Evolutionary conservation across 2,329 filamentous ascomycete genomes (phyloP).

Genomic region (Nemania diffusa): DNA sequence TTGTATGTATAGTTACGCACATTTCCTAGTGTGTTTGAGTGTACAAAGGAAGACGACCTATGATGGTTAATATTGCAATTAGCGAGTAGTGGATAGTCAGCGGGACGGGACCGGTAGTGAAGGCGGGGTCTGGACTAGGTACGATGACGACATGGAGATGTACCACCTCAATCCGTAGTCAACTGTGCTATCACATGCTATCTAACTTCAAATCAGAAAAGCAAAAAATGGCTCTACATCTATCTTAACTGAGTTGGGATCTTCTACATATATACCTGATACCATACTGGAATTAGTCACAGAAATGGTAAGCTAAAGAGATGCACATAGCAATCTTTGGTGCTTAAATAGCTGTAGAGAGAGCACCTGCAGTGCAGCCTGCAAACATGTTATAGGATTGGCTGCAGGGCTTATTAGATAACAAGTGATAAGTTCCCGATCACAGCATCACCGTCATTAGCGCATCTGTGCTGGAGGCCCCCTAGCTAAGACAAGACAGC

Average conservation of each 20-base stretch:
- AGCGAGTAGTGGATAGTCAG: neutral
- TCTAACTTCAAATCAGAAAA: too few species aligned
- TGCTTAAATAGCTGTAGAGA: neutral
- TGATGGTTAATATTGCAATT: neutral
- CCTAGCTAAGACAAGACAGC: constrained; percentile 3
- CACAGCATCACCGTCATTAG: neutral
- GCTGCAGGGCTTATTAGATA: constrained; percentile 15
- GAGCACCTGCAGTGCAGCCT: neutral
- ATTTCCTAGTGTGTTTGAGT: neutral
- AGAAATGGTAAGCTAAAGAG: neutral
- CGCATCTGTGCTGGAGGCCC: constrained; percentile 5
- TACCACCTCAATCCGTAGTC: neutral
- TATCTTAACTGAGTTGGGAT: neutral
- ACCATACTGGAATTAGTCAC: neutral
- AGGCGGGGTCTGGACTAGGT: neutral
- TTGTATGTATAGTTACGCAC: too few species aligned
- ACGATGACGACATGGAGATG: neutral
- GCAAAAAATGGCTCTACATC: neutral
- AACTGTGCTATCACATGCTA: neutral
- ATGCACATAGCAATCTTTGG: neutral
- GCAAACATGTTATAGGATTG: constrained; percentile 16
- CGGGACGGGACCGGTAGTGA: neutral
- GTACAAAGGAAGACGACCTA: neutral
- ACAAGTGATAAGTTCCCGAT: constrained; percentile 11
- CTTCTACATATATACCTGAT: neutral